These are phyloP conservation scores for Barbarea vulgaris DNA, from an alignment of 345 rosid genomes.

Conservation along the genomic window DNA sequence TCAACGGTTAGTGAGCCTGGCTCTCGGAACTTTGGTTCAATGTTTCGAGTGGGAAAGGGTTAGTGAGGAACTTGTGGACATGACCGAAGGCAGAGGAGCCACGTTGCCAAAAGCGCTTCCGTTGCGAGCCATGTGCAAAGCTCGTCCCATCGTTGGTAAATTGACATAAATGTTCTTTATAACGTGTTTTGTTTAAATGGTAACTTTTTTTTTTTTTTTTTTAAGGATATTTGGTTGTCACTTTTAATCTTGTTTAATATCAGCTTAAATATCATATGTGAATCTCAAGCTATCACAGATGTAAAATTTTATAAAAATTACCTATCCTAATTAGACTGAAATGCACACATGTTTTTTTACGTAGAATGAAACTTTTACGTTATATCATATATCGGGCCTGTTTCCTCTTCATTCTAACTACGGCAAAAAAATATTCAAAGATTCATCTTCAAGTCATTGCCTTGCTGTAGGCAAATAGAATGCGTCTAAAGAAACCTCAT, in stretches of 20 bases:
- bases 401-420: not conserved
- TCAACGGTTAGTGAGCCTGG: conserved; percentile 37
- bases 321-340: too few relatives aligned
- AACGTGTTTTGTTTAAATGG: not conserved
- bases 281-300: not conserved
- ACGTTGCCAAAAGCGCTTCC: conserved; percentile 46
- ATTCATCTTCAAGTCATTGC: too few relatives aligned
- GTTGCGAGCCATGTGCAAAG: conserved; percentile 38
- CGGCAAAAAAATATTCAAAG: too few relatives aligned
- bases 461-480: too few relatives aligned
- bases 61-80: conserved; percentile 43
- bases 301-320: too few relatives aligned
- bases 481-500: too few relatives aligned
- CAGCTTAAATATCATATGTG: not conserved
- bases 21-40: conserved; percentile 48
- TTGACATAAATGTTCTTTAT: not conserved
- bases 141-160: conserved; percentile 39
- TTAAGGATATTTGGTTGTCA: not conserved
- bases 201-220: not conserved
- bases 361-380: conserved; percentile 11
- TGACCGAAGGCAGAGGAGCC: conserved; percentile 44
- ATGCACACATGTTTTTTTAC: conserved; percentile 5
- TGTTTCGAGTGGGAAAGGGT: conserved; percentile 54
- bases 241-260: not conserved
- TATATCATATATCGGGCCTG: not conserved